A percentile compares a stretch with the other conserved stretches of the same genome.
phyloP scores from a whole-genome alignment of 2,329 filamentous ascomycete species.

The Epichloe aotearoae region DNA sequence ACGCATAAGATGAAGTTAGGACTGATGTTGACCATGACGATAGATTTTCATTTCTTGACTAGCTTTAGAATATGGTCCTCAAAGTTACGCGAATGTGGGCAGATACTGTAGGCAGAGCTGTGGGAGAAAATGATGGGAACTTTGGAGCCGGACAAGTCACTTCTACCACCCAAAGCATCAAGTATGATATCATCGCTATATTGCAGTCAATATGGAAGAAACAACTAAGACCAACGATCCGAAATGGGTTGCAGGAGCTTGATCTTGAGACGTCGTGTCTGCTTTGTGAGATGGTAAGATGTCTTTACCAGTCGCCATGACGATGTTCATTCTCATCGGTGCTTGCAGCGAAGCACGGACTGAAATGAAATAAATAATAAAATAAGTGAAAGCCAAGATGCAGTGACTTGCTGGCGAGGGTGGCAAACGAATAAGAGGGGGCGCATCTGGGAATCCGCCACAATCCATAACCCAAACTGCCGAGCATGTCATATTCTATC shows the following conservation, averaged over 20 bases:
- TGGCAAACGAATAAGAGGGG: too few relatives aligned
- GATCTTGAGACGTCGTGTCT: not conserved
- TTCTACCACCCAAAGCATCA: slow-evolving; percentile 57
- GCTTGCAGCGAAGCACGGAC: not conserved
- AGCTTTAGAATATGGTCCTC: slow-evolving; percentile 69
- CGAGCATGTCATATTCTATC: too few relatives aligned
- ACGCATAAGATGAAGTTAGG: slow-evolving; percentile 73
- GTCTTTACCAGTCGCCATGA: not conserved
- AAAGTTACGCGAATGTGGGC: slow-evolving; percentile 82
- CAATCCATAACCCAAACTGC: too few relatives aligned
- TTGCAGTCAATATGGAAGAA: not conserved
- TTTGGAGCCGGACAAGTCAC: slow-evolving; percentile 54
- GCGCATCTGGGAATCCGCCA: too few relatives aligned
- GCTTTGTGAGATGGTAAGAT: not conserved
- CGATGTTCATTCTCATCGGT: not conserved
- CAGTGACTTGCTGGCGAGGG: not conserved
- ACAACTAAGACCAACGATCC: slow-evolving; percentile 13
- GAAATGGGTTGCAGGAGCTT: not conserved
- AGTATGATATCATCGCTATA: slow-evolving; percentile 68
- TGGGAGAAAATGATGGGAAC: slow-evolving; percentile 86
- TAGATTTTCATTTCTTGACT: slow-evolving; percentile 56
- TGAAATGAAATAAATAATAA: not conserved
- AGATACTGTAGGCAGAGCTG: slow-evolving; percentile 67
- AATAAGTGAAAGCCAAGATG: not conserved
- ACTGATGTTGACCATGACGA: slow-evolving; percentile 87